Evolutionary conservation across 495 filamentous ascomycete genomes (phyloP).

Genomic region (Penicillium tannophilum): DNA sequence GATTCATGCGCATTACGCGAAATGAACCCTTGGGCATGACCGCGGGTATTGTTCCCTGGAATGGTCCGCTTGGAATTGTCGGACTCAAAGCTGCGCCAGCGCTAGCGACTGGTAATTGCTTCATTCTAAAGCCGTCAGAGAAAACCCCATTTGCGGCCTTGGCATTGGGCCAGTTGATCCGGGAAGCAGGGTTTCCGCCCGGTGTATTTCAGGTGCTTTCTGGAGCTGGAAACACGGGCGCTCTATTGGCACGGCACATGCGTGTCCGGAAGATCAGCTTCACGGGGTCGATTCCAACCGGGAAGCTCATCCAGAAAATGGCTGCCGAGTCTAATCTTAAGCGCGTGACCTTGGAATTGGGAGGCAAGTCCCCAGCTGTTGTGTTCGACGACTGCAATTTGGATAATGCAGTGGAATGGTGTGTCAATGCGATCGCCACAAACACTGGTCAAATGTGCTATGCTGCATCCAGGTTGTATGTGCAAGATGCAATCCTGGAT

Average conservation of each 20-base stretch:
- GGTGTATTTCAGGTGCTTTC: constrained; percentile 87
- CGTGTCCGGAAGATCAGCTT: constrained; percentile 23
- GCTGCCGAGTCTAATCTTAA: constrained; percentile 51
- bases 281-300: constrained; percentile 22
- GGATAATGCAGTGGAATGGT: constrained; percentile 17
- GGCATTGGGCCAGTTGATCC: not conserved
- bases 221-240: constrained; percentile 67
- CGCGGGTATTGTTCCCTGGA: constrained; percentile 6
- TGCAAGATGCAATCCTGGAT: constrained; percentile 41
- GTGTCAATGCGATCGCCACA: constrained; percentile 37
- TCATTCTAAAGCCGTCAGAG: constrained; percentile 7
- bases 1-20: constrained; percentile 1
- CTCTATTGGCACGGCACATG: constrained; percentile 17
- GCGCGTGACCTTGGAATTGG: constrained; percentile 42
- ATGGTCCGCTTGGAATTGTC: not conserved
- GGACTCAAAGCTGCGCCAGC: constrained; percentile 4
- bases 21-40: not conserved
- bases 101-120: constrained; percentile 5
- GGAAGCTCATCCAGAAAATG: constrained; percentile 15
- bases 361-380: constrained; percentile 41
- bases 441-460: constrained; percentile 54
- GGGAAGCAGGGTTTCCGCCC: constrained; percentile 79
- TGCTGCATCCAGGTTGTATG: constrained; percentile 48
- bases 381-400: constrained; percentile 40
- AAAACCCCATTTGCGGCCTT: constrained; percentile 2